Conservation (phyloP, 331 rosid genomes). For the Quercus tomentella region DNA sequence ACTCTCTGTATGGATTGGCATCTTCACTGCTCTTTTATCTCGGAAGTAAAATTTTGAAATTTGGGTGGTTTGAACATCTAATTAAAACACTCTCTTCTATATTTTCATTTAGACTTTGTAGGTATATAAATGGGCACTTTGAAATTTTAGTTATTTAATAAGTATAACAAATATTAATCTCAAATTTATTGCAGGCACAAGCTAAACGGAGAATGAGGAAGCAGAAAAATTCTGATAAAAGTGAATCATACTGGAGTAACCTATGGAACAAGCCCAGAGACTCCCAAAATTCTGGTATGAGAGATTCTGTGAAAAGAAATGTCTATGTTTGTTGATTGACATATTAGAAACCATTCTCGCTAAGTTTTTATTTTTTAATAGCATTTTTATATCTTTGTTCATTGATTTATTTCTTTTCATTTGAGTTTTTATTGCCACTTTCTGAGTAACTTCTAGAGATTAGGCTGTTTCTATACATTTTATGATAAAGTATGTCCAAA, state of each 20-base stretch:
- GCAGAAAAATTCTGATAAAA: constrained; percentile 45
- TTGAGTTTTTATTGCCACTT: not conserved
- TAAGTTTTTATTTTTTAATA: not conserved
- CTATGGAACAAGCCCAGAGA: constrained; percentile 67
- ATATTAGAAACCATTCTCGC: not conserved
- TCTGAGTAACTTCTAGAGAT: not conserved
- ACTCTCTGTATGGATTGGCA: not conserved
- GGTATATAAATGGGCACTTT: not conserved
- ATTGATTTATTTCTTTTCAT: not conserved
- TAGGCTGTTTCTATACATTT: not conserved
- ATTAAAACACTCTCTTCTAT: not conserved
- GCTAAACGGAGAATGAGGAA: constrained; percentile 77
- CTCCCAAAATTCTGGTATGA: constrained; percentile 58
- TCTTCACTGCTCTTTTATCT: not conserved
- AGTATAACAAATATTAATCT: not conserved
- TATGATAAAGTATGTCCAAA: not conserved
- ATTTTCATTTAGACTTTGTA: too few relatives aligned
- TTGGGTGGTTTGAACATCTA: not conserved
- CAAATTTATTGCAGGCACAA: constrained; percentile 46
- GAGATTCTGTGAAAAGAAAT: not conserved
- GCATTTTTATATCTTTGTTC: not conserved
- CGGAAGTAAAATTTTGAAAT: not conserved
- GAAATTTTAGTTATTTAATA: not conserved
- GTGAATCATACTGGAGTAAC: constrained; percentile 70
- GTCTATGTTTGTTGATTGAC: not conserved